Evolutionary conservation across 257 asterid species (phyloP), one percentile per base, ranked within the genome.

Genomic region (Salvia hispanica): DNA sequence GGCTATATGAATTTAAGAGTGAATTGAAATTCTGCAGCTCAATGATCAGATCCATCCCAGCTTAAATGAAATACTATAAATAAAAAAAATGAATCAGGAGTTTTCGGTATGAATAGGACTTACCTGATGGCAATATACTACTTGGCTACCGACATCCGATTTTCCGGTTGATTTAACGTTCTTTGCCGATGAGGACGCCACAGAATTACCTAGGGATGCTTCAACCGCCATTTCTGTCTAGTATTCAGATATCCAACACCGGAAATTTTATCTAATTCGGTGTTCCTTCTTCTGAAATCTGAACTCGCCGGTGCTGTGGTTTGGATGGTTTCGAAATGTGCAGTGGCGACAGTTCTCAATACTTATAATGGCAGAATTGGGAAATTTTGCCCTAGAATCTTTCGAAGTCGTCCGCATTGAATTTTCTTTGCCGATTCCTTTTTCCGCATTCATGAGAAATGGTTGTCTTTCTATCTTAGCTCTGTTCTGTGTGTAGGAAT

Each of bases 101-200:
- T 62, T 50, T 2, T 14, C 4, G 12, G 44, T 36, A 6, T 39
- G 14, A 7, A 48, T 12, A 40, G 4, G 46, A 62, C 28, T 13
- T 76, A 88, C 96, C 93, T 90, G 95, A 65, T 85, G 96, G 58
- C 95, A 90, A 56, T 14, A 72, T 75, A 77, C 13, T 2, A 78
- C 72, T 53, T 82, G 70, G 44, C 67, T 72, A 45, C 76, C 77
- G 3, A 68, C 72, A 33, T 72, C 43, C 1, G 82, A 75, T 18
- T 82, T 37, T 66, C 85, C 82, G 2, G 80, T 65, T 14, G 74
- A 31, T 44, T 47, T 79, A 9, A 51, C 75, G 40, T 85, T 76
- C 28, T 58, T 65, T 9, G 62, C 61, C 2, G 75, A 69, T 6
- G 83, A 42, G 21, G 86, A 42, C 18, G 43, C 18, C 10, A 42